phyloP scores from a whole-genome alignment of 768 basidiomycete species.

The Pleurotus salmoneostramineus region DNA sequence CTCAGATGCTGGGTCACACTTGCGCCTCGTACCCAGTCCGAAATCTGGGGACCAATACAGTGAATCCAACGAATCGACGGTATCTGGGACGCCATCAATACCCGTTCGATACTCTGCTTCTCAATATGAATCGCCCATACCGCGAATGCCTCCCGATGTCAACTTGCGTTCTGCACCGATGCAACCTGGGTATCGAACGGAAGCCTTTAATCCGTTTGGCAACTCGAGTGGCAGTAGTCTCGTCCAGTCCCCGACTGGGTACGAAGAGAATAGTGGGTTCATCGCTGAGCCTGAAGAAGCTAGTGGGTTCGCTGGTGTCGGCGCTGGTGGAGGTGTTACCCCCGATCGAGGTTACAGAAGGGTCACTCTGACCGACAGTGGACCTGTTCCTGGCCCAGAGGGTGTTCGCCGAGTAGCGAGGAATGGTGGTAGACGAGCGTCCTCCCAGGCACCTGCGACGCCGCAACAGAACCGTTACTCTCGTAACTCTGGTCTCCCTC shows the following conservation, averaged over 20 bases:
- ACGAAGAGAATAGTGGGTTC: constrained; percentile 33
- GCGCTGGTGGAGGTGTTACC: constrained; percentile 12
- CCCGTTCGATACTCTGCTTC: background rate
- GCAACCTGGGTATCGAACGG: constrained; percentile 30
- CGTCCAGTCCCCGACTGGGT: constrained; percentile 31
- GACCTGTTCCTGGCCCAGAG: constrained; percentile 76
- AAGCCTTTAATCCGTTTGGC: constrained; percentile 58
- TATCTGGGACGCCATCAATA: constrained; percentile 21
- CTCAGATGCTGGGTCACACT: constrained; percentile 37
- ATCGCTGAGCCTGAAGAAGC: constrained; percentile 27
- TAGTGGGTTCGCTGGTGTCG: constrained; percentile 32
- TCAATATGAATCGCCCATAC: constrained; percentile 9
- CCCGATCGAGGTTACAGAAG: constrained; percentile 41
- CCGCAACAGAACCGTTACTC: constrained; percentile 67
- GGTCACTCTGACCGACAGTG: constrained; percentile 75
- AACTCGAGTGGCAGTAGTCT: constrained; percentile 19
- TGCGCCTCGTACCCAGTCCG: constrained; percentile 39
- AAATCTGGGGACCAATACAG: constrained; percentile 32
- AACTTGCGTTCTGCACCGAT: constrained; percentile 19
- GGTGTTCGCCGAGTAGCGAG: constrained; percentile 79
- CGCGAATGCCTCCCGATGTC: constrained; percentile 3
- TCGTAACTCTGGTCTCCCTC: constrained; percentile 60
- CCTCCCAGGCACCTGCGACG: constrained; percentile 44
- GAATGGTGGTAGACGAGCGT: constrained; percentile 50
- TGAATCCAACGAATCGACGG: constrained; percentile 33